These are phyloP conservation scores for Cornus suecica DNA, from an alignment of 148 eudicot genomes.

Conservation along the genomic window DNA sequence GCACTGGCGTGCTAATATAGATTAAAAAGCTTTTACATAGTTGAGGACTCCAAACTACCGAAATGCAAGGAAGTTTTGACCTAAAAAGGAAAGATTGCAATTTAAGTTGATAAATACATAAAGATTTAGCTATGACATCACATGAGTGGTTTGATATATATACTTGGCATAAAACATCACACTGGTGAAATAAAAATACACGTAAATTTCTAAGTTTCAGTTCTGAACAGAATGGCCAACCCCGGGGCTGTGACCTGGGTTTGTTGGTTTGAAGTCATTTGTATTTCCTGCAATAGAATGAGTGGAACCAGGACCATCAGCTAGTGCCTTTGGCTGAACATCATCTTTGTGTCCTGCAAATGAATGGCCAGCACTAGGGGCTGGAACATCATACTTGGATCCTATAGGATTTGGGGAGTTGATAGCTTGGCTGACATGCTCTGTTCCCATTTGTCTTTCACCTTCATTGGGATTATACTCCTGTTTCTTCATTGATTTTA, in stretches of 20 bases:
- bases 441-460: constrained; percentile 4
- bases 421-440: not conserved
- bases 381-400: not conserved
- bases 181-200: not conserved
- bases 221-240: constrained; percentile 13
- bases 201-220: constrained; percentile 21
- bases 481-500: constrained; percentile 16
- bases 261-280: constrained; percentile 34
- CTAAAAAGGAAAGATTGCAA: no score
- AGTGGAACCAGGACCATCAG: constrained; percentile 23
- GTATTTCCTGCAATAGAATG: constrained; percentile 21
- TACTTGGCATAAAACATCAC: no score
- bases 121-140: no score
- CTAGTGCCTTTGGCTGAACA: constrained; percentile 17
- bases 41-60: no score
- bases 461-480: not conserved
- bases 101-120: no score
- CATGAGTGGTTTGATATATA: no score
- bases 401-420: not conserved
- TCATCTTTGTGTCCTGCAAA: constrained; percentile 12
- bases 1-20: no score
- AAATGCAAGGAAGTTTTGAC: no score
- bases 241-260: constrained; percentile 39
- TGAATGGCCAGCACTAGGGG: constrained; percentile 14
- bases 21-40: no score